These are phyloP conservation scores for Podaxis rugospora DNA, from an alignment of 768 basidiomycete species.

Conservation along the genomic window DNA sequence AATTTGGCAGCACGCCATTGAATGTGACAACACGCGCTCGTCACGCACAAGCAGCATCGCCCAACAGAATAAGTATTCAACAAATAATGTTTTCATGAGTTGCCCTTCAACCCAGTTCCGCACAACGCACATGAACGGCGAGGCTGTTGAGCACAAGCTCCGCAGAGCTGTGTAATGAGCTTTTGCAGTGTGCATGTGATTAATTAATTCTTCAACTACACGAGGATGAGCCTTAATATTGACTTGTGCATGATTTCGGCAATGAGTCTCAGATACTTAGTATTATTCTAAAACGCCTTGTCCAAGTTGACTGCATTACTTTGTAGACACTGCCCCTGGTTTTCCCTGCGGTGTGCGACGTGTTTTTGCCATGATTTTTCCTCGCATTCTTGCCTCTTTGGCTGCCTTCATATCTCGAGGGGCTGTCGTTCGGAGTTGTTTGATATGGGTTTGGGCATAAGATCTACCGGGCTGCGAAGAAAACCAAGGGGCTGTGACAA, in stretches of 20 bases:
- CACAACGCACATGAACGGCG: neutral
- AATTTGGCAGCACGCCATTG: neutral
- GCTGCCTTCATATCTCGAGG: conserved; percentile 76
- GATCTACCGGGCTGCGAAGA: conserved; percentile 21
- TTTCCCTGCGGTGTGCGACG: conserved; percentile 18
- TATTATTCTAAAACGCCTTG: neutral
- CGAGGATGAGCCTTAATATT: neutral
- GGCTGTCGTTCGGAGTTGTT: conserved; percentile 72
- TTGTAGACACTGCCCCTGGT: conserved; percentile 1
- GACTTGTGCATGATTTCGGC: neutral
- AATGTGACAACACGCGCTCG: conserved; percentile 12
- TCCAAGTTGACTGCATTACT: neutral
- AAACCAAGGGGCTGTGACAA: conserved; percentile 64
- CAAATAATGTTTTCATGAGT: neutral
- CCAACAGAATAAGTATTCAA: neutral
- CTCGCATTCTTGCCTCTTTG: conserved; percentile 51
- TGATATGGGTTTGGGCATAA: conserved; percentile 72
- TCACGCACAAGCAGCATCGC: neutral
- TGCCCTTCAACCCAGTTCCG: neutral
- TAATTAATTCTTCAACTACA: neutral
- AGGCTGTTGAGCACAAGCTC: neutral
- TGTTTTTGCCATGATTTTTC: conserved; percentile 44
- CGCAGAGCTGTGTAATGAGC: neutral
- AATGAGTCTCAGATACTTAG: too few relatives aligned
- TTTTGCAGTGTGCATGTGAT: neutral